phyloP scores from a whole-genome alignment of 805 yeast genomes.

The Clavispora carvajalis region DNA sequence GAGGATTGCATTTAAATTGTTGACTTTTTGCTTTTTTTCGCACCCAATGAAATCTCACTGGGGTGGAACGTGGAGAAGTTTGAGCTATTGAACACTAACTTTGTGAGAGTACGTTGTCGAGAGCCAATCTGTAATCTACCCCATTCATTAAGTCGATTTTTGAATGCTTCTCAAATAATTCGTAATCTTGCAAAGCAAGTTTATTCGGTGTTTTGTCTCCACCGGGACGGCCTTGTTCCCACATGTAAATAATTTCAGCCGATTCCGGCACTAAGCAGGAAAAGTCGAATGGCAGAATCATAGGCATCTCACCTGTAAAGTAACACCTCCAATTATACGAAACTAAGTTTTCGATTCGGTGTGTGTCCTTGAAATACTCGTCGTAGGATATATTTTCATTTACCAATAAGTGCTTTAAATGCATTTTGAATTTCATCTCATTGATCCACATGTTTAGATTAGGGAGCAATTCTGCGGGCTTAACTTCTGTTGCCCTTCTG shows the following conservation, averaged over 20 bases:
- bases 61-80: slow-evolving; percentile 4
- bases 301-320: neutral
- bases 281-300: neutral
- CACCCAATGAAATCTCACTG: neutral
- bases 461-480: neutral
- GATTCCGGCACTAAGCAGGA: neutral
- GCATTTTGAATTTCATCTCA: neutral
- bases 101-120: neutral
- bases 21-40: neutral
- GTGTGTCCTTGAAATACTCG: neutral
- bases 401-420: neutral
- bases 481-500: neutral
- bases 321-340: neutral
- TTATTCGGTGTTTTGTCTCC: neutral
- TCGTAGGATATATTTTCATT: neutral
- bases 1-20: neutral
- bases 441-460: neutral
- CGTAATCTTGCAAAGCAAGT: neutral
- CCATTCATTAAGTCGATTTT: neutral
- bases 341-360: too few species aligned
- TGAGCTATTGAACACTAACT: neutral
- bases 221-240: neutral
- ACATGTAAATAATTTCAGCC: neutral
- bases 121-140: neutral
- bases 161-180: neutral